A percentile compares a stretch with the other conserved stretches of the same genome.
phyloP scores from a whole-genome alignment of 192 early-diverging fungal genomes.

The Backusella australiensis region DNA sequence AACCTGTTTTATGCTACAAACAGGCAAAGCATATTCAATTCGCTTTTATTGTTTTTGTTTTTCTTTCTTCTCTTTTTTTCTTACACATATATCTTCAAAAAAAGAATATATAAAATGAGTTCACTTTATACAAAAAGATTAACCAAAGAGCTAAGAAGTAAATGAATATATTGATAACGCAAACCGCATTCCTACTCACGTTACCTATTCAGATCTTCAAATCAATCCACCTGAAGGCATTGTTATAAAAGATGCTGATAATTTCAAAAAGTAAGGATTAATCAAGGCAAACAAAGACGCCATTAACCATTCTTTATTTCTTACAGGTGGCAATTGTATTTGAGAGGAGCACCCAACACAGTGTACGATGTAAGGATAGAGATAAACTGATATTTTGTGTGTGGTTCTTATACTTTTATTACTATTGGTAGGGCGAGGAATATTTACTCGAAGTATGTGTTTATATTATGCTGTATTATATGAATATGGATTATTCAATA shows the following conservation, averaged over 20 bases:
- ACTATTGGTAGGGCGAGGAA: slow-evolving; percentile 39
- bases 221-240: slow-evolving; percentile 53
- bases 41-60: not conserved
- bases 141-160: slow-evolving; percentile 51
- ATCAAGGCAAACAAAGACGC: not conserved
- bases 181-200: not conserved
- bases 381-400: not conserved
- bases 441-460: slow-evolving; percentile 46
- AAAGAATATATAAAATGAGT: not conserved
- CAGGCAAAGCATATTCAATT: not conserved
- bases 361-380: slow-evolving; percentile 58
- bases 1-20: not conserved
- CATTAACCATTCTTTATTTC: not conserved
- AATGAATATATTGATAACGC: not conserved
- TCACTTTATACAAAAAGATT: slow-evolving; percentile 49
- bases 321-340: slow-evolving; percentile 59
- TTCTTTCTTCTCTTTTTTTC: not conserved
- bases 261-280: slow-evolving; percentile 45
- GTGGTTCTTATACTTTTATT: not conserved
- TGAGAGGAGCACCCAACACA: slow-evolving; percentile 64
- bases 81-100: not conserved
- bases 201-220: slow-evolving; percentile 42
- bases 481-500: slow-evolving; percentile 2
- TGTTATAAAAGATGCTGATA: slow-evolving; percentile 46
- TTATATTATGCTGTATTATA: not conserved